A percentile compares a stretch with the other conserved stretches of the same genome.
These are phyloP conservation scores for Eucalyptus regnans DNA, from an alignment of 345 rosid genomes.

Conservation along the genomic window DNA sequence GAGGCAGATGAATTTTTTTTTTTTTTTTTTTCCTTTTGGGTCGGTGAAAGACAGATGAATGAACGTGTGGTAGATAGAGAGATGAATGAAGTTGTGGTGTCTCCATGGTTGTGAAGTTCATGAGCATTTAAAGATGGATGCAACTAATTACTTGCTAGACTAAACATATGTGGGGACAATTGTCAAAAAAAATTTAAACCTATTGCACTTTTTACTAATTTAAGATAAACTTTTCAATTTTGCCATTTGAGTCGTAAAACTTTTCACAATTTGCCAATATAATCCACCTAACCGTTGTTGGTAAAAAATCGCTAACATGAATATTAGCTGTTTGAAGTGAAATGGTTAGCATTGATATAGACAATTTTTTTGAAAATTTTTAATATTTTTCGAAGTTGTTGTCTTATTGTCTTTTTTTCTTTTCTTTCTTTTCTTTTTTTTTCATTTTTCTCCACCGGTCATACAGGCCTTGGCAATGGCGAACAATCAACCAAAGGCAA, in stretches of 20 bases:
- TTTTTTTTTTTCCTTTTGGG: too few relatives aligned
- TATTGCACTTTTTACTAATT: neutral
- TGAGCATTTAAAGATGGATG: neutral
- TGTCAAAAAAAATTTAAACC: too few relatives aligned
- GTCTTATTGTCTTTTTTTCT: too few relatives aligned
- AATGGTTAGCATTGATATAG: neutral
- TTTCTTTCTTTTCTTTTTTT: too few relatives aligned
- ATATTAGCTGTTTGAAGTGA: fast-evolving
- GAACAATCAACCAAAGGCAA: neutral
- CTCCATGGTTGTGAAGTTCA: neutral
- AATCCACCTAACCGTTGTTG: neutral
- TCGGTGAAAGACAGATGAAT: neutral
- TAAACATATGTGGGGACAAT: neutral
- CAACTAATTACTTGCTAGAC: neutral
- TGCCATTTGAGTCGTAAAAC: too few relatives aligned
- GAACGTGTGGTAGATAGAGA: neutral
- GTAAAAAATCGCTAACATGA: too few relatives aligned
- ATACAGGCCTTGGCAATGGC: neutral
- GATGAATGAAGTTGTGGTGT: neutral
- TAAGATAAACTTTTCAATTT: neutral
- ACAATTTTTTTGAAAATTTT: too few relatives aligned
- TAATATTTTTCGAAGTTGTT: too few relatives aligned
- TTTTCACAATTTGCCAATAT: neutral
- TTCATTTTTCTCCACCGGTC: fast-evolving
- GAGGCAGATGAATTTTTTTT: neutral